Conservation (phyloP, 768 basidiomycete genomes). For the Filobasidium wieringae region DNA sequence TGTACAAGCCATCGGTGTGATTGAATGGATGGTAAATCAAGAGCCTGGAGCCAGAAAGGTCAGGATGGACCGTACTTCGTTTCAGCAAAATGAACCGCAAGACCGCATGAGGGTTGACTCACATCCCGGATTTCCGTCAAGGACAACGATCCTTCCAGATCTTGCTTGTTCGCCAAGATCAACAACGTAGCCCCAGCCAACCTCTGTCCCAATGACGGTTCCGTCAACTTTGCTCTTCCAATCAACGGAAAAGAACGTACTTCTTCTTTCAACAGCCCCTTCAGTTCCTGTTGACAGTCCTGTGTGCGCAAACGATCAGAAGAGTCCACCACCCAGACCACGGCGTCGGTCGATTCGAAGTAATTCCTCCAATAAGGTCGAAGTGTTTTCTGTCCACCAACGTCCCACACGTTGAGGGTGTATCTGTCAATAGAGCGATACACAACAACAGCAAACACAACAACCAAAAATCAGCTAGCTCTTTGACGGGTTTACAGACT, state of each 20-base stretch:
- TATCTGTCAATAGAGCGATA: slow-evolving; percentile 48
- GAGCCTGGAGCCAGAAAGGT: slow-evolving; percentile 49
- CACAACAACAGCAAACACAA: neutral
- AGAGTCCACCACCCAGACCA: slow-evolving; percentile 98
- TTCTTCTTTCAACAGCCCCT: slow-evolving; percentile 77
- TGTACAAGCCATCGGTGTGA: slow-evolving; percentile 83
- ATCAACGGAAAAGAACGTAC: slow-evolving; percentile 44
- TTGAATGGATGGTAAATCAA: slow-evolving; percentile 66
- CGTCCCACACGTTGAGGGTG: slow-evolving; percentile 82
- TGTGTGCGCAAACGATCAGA: slow-evolving; percentile 77
- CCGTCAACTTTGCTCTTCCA: neutral
- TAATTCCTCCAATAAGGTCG: slow-evolving; percentile 98
- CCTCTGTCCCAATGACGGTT: slow-evolving; percentile 47
- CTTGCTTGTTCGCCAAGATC: slow-evolving; percentile 96
- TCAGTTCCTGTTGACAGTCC: slow-evolving; percentile 80
- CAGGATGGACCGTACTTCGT: too few species aligned
- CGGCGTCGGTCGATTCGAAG: slow-evolving; percentile 94
- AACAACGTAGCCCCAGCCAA: slow-evolving; percentile 90
- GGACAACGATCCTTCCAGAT: slow-evolving; percentile 75
- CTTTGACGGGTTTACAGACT: too few species aligned
- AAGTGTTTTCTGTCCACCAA: slow-evolving; percentile 89
- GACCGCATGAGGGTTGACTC: slow-evolving; percentile 35
- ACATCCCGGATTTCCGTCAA: slow-evolving; percentile 72
- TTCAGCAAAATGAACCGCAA: neutral
- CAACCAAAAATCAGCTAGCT: neutral